Conservation (phyloP, 345 rosid genomes). For the Arabidopsis thaliana region DNA sequence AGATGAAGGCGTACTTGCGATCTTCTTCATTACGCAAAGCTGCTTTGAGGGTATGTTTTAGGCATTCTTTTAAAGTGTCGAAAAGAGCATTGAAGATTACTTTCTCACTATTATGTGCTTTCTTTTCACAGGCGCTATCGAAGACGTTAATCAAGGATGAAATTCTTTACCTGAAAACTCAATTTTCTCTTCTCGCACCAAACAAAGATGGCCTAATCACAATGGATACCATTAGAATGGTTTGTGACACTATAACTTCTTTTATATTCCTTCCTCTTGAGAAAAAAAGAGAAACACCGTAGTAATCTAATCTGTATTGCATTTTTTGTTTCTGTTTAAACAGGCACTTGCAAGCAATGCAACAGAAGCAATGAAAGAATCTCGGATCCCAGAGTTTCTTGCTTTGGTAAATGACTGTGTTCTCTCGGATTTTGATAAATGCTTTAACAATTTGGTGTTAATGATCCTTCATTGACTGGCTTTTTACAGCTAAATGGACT, state of each 20-base stretch:
- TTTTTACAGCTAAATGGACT: slow-evolving; percentile 68
- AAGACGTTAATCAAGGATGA: slow-evolving; percentile 72
- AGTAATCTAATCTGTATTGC: slow-evolving; percentile 20
- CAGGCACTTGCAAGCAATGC: slow-evolving; percentile 80
- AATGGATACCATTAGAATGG: slow-evolving; percentile 70
- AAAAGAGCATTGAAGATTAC: background rate
- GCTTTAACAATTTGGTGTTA: slow-evolving; percentile 22
- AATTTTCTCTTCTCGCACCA: slow-evolving; percentile 76
- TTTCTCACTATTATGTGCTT: slow-evolving; percentile 2
- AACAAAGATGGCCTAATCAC: slow-evolving; percentile 63
- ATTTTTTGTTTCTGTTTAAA: slow-evolving; percentile 13
- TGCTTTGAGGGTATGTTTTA: slow-evolving; percentile 74
- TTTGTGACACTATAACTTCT: slow-evolving; percentile 37
- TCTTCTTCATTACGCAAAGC: slow-evolving; percentile 84
- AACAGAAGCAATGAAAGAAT: slow-evolving; percentile 88
- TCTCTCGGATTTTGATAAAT: background rate
- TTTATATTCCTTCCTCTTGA: background rate
- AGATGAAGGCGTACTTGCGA: slow-evolving; percentile 74
- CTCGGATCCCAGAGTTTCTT: slow-evolving; percentile 73
- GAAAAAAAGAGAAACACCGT: background rate
- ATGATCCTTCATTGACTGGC: background rate
- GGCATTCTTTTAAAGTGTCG: background rate
- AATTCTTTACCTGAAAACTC: slow-evolving; percentile 65
- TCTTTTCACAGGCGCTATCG: slow-evolving; percentile 67
- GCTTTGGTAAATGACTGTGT: slow-evolving; percentile 53